Conservation (phyloP, 1,139 yeast species). For the Nakaseomyces kungkrabaensis region DNA sequence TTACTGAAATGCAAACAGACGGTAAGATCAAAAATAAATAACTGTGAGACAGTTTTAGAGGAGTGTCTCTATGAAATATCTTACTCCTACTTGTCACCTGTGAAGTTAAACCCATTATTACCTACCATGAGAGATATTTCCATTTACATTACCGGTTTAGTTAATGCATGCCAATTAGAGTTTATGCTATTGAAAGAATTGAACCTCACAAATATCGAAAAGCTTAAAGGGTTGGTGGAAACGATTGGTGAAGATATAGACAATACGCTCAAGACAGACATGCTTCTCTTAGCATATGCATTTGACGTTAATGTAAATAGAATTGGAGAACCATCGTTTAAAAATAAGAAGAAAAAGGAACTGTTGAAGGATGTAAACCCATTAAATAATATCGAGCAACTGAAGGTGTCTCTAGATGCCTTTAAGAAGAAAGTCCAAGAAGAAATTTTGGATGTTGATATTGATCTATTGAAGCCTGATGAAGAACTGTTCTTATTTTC, state of each 20-base stretch:
- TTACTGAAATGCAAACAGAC: slow-evolving; percentile 27
- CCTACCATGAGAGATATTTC: slow-evolving; percentile 29
- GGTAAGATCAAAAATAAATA: slow-evolving; percentile 30
- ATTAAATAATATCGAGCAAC: slow-evolving; percentile 21
- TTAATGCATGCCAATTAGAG: slow-evolving; percentile 41
- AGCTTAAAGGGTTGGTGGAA: slow-evolving; percentile 29
- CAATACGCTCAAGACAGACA: slow-evolving; percentile 28
- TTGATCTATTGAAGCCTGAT: slow-evolving; percentile 33
- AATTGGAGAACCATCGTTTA: slow-evolving; percentile 6
- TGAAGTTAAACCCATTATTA: slow-evolving; percentile 32
- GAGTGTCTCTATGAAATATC: slow-evolving; percentile 42
- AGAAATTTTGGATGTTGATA: slow-evolving; percentile 25
- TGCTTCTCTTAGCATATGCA: slow-evolving; percentile 31
- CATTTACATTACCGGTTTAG: slow-evolving; percentile 34
- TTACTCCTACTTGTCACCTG: slow-evolving; percentile 38
- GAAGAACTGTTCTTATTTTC: slow-evolving; percentile 42
- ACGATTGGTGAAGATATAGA: slow-evolving; percentile 29
- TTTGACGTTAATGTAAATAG: slow-evolving; percentile 32
- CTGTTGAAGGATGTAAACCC: slow-evolving; percentile 18
- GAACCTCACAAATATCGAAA: slow-evolving; percentile 30
- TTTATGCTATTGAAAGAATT: slow-evolving; percentile 33
- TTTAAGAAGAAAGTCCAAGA: slow-evolving; percentile 30
- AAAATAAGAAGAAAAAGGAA: neutral
- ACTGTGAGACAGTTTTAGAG: slow-evolving; percentile 34
- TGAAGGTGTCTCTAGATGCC: slow-evolving; percentile 28